Evolutionary conservation across 768 basidiomycete genomes (phyloP).

Genomic region (Tricholoma matsutake): DNA sequence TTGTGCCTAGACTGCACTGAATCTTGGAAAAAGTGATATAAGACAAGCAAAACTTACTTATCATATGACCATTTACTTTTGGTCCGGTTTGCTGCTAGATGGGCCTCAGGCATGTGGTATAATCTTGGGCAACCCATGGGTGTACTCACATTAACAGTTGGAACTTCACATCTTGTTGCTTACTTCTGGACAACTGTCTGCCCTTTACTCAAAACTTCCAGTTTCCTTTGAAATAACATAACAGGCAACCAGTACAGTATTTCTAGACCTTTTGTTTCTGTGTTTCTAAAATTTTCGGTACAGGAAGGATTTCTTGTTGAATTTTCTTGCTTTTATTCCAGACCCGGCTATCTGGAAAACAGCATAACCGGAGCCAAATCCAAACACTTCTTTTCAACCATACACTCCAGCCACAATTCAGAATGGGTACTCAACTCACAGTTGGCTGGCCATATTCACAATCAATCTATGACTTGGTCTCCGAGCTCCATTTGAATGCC

Average conservation of each 20-base stretch:
- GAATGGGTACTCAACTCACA: too few species aligned
- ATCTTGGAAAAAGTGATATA: too few species aligned
- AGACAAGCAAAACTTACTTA: neutral
- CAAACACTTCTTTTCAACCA: too few species aligned
- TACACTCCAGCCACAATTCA: too few species aligned
- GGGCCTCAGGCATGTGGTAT: conserved; percentile 1
- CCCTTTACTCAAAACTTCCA: conserved; percentile 1
- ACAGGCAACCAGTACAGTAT: neutral
- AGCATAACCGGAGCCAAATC: too few species aligned
- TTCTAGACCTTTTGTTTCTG: neutral
- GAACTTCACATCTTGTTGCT: neutral
- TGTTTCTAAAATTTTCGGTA: neutral
- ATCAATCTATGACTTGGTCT: too few species aligned
- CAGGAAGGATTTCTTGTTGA: neutral
- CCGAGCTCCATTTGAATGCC: too few species aligned
- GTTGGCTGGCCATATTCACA: too few species aligned
- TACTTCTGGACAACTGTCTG: neutral
- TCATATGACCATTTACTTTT: conserved; percentile 5
- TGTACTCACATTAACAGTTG: neutral
- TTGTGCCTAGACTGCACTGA: too few species aligned
- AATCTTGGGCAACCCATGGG: neutral
- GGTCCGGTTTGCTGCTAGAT: neutral
- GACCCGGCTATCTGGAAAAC: neutral
- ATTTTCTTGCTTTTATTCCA: neutral
- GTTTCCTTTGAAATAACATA: neutral